Base-by-base conservation (phyloP, 345 rosid genomes). In the Aethionema arabicum region DNA sequence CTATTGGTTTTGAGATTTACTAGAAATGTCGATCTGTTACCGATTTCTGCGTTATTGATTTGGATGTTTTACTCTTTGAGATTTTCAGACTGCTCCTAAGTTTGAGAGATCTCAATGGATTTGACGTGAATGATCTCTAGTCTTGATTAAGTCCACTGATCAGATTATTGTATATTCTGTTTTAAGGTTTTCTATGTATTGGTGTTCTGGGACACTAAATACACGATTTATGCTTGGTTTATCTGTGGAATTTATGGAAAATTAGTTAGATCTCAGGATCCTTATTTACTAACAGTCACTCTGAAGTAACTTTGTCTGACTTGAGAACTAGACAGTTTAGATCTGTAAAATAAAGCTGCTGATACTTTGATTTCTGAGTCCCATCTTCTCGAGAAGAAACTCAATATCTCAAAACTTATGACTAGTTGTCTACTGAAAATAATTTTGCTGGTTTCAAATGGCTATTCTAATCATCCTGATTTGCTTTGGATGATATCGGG, bases 61-160 rank as follows among this genome's bases (percentile, higher is more conserved):
- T 31, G 37, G 9, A 55, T 54, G 42, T 14, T 6, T 40, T 40
- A 9, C 44, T 54, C 4, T 14, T 6, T 36, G 30, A 54, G 59
- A 54, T 54, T 54, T 36, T 6, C 41, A 9, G 32, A 6, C 40
- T 37, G 31, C 46, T 29, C 32, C 29, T 15, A 12, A 13, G 27
- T 66, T 52, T 7, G 13, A 29, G 40, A 49, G 72, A 67, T 67
- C 65, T 57, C 27, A n/a, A 56, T 56, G 40, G 21, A 2, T 59
- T 35, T 44, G 41, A 21, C 14, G 50, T 44, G 29, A 47, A 10
- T 47, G 12, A 14, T 66, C 11, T 33, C 29, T 43, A 32, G 52
- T 11, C 14, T 32, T 21, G 27, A 21, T 21, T 21, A 21, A 21
- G 27, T 31, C 21, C 40, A 27, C 52, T 3, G 44, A 33, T 52